Conservation (phyloP, 805 yeast genomes). For the Candida maesae region DNA sequence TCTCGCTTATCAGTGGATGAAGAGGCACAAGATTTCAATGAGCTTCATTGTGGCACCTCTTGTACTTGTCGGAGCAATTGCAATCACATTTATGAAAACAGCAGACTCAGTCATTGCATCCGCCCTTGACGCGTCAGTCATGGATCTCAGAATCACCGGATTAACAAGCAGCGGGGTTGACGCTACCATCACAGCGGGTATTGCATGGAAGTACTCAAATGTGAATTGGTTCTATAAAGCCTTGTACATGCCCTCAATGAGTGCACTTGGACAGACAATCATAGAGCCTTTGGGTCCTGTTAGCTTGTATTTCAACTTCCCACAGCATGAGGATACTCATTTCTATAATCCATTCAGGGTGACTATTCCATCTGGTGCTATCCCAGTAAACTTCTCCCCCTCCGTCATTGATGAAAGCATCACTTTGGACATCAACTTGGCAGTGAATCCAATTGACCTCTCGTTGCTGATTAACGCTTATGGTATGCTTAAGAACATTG, state of each 20-base stretch:
- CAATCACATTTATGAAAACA: conserved; percentile 5
- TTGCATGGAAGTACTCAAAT: conserved; percentile 18
- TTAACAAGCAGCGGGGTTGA: conserved; percentile 18
- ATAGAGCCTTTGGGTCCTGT: conserved; percentile 9
- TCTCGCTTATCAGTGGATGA: background rate
- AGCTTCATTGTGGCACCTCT: background rate
- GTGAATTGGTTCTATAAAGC: conserved; percentile 10
- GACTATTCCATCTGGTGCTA: background rate
- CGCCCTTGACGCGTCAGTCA: background rate
- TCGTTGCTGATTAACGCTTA: conserved; percentile 7
- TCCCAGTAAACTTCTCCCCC: conserved; percentile 16
- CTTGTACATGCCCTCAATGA: conserved; percentile 8
- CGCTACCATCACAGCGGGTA: conserved; percentile 6
- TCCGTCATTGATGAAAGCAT: conserved; percentile 6
- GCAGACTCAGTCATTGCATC: conserved; percentile 6
- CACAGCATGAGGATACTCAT: conserved; percentile 3
- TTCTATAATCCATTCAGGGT: conserved; percentile 11
- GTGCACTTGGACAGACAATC: conserved; percentile 4
- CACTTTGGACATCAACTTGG: conserved; percentile 1
- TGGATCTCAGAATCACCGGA: conserved; percentile 7
- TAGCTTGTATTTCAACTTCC: conserved; percentile 14
- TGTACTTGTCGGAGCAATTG: conserved; percentile 1
- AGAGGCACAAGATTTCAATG: background rate
- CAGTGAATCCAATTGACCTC: conserved; percentile 13
- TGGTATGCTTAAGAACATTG: conserved; percentile 5